phyloP scores from a whole-genome alignment of 352 stramenopile species.

The Phytopythium sindhum region DNA sequence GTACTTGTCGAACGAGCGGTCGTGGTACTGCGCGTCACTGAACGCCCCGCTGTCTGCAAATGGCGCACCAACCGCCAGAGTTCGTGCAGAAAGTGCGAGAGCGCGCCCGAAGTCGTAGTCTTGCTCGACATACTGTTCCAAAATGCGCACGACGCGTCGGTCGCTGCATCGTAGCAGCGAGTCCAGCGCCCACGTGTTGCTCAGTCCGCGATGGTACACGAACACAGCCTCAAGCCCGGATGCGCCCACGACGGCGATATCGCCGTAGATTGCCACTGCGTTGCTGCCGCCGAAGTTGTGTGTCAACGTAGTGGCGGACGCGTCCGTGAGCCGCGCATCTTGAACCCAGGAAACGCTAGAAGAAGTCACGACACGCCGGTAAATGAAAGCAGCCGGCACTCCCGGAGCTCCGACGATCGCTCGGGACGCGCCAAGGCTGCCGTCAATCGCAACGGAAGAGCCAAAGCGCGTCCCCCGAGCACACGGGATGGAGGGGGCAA shows the following conservation, averaged over 20 bases:
- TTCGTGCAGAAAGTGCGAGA: slow-evolving; percentile 80
- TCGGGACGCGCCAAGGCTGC: slow-evolving; percentile 46
- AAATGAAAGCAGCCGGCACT: slow-evolving; percentile 48
- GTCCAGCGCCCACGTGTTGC: slow-evolving; percentile 45
- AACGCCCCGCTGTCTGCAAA: slow-evolving; percentile 77
- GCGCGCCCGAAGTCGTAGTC: slow-evolving; percentile 85
- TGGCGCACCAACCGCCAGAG: slow-evolving; percentile 88
- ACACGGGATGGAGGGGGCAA: slow-evolving; percentile 12
- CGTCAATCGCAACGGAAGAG: slow-evolving; percentile 66
- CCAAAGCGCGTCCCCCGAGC: slow-evolving; percentile 49
- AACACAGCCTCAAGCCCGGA: slow-evolving; percentile 62
- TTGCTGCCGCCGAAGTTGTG: slow-evolving; percentile 68
- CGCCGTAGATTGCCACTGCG: slow-evolving; percentile 75
- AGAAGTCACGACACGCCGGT: slow-evolving; percentile 17
- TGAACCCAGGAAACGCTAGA: slow-evolving; percentile 34
- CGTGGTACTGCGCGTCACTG: slow-evolving; percentile 46
- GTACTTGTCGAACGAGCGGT: slow-evolving; percentile 44
- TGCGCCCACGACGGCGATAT: slow-evolving; percentile 90
- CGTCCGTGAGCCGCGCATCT: slow-evolving; percentile 42
- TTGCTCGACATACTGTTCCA: slow-evolving; percentile 78
- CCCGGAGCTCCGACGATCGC: slow-evolving; percentile 74
- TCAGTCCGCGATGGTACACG: slow-evolving; percentile 59
- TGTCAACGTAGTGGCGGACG: slow-evolving; percentile 29
- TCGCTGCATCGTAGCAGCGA: slow-evolving; percentile 73
- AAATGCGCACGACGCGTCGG: slow-evolving; percentile 78